Evolutionary conservation across 1,139 yeast species (phyloP), one percentile per base, ranked within the genome.

Genomic region (Debaryomyces subglobosus): DNA sequence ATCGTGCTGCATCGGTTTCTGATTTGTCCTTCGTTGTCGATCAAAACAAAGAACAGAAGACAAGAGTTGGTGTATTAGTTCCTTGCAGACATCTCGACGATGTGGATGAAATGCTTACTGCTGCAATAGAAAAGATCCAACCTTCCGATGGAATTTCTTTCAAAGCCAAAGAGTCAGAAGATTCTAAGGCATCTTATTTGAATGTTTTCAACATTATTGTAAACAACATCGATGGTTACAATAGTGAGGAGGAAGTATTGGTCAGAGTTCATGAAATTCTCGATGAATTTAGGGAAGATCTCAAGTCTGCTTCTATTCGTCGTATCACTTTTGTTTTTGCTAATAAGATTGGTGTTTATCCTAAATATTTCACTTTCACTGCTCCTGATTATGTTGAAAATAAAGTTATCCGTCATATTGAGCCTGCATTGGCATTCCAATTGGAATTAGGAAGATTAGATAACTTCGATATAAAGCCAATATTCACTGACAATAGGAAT

Each of bases 381-480:
- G 96, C 95, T 53, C 96, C 96, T 45, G 81, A 80, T 36, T 94
- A 88, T 68, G 60, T 61, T 39, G 95, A 87, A 71, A 96, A 94
- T 73, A 84, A 86, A 72, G 92, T 92, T 33, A 89, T 94, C 67
- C 92, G 99, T 76, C 97, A 94, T 66, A 90, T 94, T 62, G 99
- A 94, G 71, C 99, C 99, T 29, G 97, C 99, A 40, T 79, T 94
- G 63, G 99, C 99, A 49, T 94, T 86, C 87, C 99, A 94, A 76
- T 81, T 94, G 61, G 99, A 94, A 73, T 80, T 94, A 58, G 96
- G 91, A 63, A 85, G 98, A 75, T 80, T 94, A 71, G 89, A 96
- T 44, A 95, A 94, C 76, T 94, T 94, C 73, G 85, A 89, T 71
- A 90, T 94, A 70, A 90, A 87, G 67, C 98, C 97, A 44, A 89